Evolutionary conservation across 2,329 filamentous ascomycete species (phyloP).

Genomic region (Sphaerostilbella broomeana): DNA sequence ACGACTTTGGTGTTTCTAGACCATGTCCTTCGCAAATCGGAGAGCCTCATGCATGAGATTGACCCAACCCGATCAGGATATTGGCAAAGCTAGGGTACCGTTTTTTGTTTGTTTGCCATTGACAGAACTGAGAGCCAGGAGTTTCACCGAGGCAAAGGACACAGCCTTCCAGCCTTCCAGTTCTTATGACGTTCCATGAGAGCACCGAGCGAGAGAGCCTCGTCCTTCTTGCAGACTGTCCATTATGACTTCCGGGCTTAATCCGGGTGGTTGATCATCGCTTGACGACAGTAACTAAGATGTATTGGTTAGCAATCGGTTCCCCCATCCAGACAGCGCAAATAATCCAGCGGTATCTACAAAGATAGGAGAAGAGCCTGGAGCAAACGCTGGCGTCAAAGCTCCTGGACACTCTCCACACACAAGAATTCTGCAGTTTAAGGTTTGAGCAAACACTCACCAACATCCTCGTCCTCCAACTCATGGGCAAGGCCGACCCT

Average conservation of each 20-base stretch:
- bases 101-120: slow-evolving; percentile 2
- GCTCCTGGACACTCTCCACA: too few relatives aligned
- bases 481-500: slow-evolving; percentile 87
- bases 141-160: not conserved
- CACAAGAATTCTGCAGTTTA: too few relatives aligned
- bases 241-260: slow-evolving; percentile 4
- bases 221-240: slow-evolving; percentile 4
- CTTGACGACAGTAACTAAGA: slow-evolving; percentile 54
- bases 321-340: too few relatives aligned
- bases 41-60: not conserved
- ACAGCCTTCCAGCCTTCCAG: slow-evolving; percentile 2
- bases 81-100: not conserved
- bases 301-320: slow-evolving; percentile 1
- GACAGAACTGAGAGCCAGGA: slow-evolving; percentile 1
- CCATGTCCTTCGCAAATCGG: slow-evolving; percentile 4
- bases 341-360: too few relatives aligned
- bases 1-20: not conserved
- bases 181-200: slow-evolving; percentile 1
- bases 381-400: too few relatives aligned
- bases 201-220: slow-evolving; percentile 4
- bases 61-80: not conserved
- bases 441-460: slow-evolving; percentile 45
- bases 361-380: not conserved
- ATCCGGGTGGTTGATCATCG: slow-evolving; percentile 42
- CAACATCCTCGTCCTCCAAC: slow-evolving; percentile 93